Evolutionary conservation across 257 asterid species (phyloP).

Genomic region (Striga asiatica): DNA sequence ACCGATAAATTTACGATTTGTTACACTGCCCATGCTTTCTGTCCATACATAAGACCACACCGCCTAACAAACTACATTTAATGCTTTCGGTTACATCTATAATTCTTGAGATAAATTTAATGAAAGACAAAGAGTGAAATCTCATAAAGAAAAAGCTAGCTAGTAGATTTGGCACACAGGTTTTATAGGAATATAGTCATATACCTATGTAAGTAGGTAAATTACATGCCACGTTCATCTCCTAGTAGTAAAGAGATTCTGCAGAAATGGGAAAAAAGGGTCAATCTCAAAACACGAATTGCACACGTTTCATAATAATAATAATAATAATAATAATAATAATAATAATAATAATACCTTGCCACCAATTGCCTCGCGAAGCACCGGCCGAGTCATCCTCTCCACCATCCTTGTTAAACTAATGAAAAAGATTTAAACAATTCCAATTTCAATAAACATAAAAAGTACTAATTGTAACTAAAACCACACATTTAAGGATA

Average conservation of each 20-base stretch:
- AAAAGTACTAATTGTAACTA: neutral
- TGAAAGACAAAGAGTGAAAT: neutral
- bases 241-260: conserved; percentile 71
- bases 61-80: neutral
- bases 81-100: no score
- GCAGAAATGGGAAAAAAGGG: neutral
- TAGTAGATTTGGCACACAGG: no score
- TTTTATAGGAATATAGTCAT: no score
- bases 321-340: no score
- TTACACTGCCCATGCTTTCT: neutral
- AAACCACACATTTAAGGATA: neutral
- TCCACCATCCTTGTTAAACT: conserved; percentile 47
- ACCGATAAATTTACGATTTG: no score
- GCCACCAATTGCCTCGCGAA: conserved; percentile 93
- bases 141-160: neutral
- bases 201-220: conserved; percentile 27
- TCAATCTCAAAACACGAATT: no score
- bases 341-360: conserved; percentile 38
- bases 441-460: neutral
- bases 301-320: no score
- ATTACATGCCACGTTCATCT: conserved; percentile 10
- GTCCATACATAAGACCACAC: neutral
- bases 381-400: conserved; percentile 67
- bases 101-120: no score
- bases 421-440: no score